Evolutionary conservation across 495 filamentous ascomycete genomes (phyloP).

Genomic region (Penicillium atrosanguineum): DNA sequence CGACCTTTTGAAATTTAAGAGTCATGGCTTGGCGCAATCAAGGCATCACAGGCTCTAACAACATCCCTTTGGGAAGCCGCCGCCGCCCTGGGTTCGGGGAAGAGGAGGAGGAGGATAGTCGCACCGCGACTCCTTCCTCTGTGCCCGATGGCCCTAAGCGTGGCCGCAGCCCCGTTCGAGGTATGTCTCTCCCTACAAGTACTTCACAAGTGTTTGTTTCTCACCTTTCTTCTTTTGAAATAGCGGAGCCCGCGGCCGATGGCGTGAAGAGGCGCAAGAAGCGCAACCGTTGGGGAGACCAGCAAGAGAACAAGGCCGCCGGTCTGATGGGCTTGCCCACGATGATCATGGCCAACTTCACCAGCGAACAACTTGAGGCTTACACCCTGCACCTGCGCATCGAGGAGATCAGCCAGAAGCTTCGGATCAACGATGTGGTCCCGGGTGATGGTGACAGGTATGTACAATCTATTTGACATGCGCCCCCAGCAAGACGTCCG

Average conservation of each 20-base stretch:
- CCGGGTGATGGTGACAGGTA: conserved; percentile 93
- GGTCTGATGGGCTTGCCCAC: conserved; percentile 97
- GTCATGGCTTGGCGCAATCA: conserved; percentile 88
- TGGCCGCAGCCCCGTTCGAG: conserved; percentile 71
- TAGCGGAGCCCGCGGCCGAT: conserved; percentile 59
- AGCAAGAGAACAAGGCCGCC: conserved; percentile 94
- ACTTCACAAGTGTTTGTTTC: not conserved
- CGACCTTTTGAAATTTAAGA: conserved; percentile 11
- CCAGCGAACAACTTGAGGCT: conserved; percentile 93
- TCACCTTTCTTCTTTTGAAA: conserved; percentile 1
- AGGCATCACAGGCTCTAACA: conserved; percentile 98
- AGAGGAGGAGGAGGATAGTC: conserved; percentile 61
- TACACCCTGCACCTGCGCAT: conserved; percentile 94
- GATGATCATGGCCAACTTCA: conserved; percentile 95
- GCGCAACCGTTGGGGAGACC: conserved; percentile 96
- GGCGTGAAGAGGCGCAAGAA: conserved; percentile 87
- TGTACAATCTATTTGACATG: conserved; percentile 21
- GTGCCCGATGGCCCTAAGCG: conserved; percentile 58
- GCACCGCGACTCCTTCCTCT: conserved; percentile 54
- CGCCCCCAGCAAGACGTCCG: not conserved
- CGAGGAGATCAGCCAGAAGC: conserved; percentile 98
- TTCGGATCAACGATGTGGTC: conserved; percentile 96
- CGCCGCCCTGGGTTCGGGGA: conserved; percentile 83
- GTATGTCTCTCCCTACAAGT: conserved; percentile 33
- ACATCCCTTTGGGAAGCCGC: conserved; percentile 89